These are phyloP conservation scores for Eragrostis curvula DNA, from an alignment of 176 grass and related monocot genomes.

Conservation along the genomic window DNA sequence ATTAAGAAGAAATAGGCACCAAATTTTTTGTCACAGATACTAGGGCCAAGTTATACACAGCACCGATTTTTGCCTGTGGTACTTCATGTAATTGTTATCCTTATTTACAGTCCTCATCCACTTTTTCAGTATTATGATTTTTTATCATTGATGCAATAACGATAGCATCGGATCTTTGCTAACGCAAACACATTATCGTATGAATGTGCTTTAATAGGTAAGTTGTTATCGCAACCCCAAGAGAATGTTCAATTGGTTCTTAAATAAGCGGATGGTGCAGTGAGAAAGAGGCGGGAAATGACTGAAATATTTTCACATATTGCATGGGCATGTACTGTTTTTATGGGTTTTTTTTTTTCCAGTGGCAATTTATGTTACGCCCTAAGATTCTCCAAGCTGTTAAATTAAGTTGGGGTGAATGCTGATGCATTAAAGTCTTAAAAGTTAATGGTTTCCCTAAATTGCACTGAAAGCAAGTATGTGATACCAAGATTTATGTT, in stretches of 20 bases:
- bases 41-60: background rate
- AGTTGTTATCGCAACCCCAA: background rate
- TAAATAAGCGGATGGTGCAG: background rate
- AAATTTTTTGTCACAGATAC: background rate
- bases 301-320: background rate
- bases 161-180: background rate
- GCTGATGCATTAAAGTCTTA: no score
- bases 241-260: conserved; percentile 7
- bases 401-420: no score
- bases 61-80: background rate
- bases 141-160: background rate
- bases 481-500: no score
- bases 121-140: background rate
- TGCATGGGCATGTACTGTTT: conserved; percentile 21
- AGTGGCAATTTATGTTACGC: background rate
- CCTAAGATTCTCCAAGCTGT: no score
- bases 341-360: background rate
- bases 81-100: conserved; percentile 14
- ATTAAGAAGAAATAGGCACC: background rate
- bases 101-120: background rate
- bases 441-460: no score
- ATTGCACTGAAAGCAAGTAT: no score
- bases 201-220: background rate
- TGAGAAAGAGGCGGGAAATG: background rate
- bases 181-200: background rate